Evolutionary conservation across 345 rosid genomes (phyloP), one percentile per base, ranked within the genome.

Genomic region (Hibiscus tridactylites): DNA sequence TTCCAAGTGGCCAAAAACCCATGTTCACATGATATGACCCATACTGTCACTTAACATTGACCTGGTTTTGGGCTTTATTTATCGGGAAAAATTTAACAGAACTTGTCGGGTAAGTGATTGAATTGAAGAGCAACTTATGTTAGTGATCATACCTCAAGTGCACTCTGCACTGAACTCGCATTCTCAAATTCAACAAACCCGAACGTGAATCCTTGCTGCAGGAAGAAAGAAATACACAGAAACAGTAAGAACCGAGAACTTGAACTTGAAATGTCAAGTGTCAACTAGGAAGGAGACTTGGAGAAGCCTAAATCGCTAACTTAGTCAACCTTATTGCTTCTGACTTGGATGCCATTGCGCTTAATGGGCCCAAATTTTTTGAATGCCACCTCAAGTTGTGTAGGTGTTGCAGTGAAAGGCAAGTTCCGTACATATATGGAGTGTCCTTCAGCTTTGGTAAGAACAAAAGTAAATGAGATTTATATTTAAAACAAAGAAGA

Each of bases 321-420:
- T 12, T 15, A 73, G 65, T 12, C 80, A 76, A 91, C 97, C 96
- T 83, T 87, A 75, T 80, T 65, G 80, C 89, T 85, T 85, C 97
- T 83, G 71, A 93, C 90, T 91, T 91, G 98, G 80, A 91, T 83
- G 65, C 96, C 97, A 46, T 78, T 76, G n/a, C 24, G 75, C 79
- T 84, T 93, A 61, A 93, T 85, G 49, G 96, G 87, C 68, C 97
- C 97, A 78, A 88, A 93, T 28, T n/a, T 83, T 81, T 83, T 88
- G 74, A 93, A 91, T 47, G 78, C 83, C 68, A 86, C 90, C 67
- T 83, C 77, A 68, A 93, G 94, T 66, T 90, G 92, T 44, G 81
- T 74, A 37, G 83, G 82, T 16, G 90, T 86, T 76, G 97, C 94
- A 61, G 74, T 81, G 77, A 67, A 78, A 28, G 98, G 87, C 75